Base-by-base conservation (phyloP, 2,329 filamentous ascomycete species). In the Aspergillus sp. region DNA sequence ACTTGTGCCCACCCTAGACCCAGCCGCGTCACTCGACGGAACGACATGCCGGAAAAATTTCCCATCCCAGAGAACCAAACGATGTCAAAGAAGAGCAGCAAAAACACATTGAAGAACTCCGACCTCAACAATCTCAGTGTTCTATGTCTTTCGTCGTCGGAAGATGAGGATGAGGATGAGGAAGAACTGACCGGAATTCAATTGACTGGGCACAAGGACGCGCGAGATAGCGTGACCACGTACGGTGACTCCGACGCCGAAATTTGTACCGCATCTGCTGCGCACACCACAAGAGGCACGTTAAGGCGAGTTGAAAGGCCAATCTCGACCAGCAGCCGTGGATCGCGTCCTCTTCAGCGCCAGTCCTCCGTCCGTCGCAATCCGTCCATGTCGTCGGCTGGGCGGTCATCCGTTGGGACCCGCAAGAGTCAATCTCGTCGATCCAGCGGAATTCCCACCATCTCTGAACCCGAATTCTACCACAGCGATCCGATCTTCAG, bases 61-160 rank as follows among this genome's bases (percentile, higher is more conserved):
- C 4, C 59, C 61, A 54, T 11, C 61, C 56, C 47, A 57, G 57
- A 31, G 39, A 26, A 49, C 22, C 4, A 72, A 22, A 56, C 62
- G 1, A 52, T 75, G 55, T 71, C 70, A 0, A 76, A 74, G 57
- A 78, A 77, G 61, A 76, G 72, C 52, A 76, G 75, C 62, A 74
- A 68, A 57, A 73, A 67, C 42, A 74, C 72, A 5, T 61, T 79
- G 63, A 72, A 70, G 47, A 72, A 72, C 32, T 69, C 69, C 12
- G 77, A 82, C 60, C 69, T 82, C 24, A 75, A 76, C 49, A 73
- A 75, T 14, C 76, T 76, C 7, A 82, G 80, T 61, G 72, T 82
- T 11, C 75, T 82, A 10, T 79, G 75, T 54, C 74, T 82, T 49
- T 82, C 80, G 3, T 82, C 79, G n/a, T 82, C 80, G 0, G 80